These are phyloP conservation scores for Colletotrichum lindemuthianum DNA, from an alignment of 2,329 filamentous ascomycete genomes.

Conservation along the genomic window DNA sequence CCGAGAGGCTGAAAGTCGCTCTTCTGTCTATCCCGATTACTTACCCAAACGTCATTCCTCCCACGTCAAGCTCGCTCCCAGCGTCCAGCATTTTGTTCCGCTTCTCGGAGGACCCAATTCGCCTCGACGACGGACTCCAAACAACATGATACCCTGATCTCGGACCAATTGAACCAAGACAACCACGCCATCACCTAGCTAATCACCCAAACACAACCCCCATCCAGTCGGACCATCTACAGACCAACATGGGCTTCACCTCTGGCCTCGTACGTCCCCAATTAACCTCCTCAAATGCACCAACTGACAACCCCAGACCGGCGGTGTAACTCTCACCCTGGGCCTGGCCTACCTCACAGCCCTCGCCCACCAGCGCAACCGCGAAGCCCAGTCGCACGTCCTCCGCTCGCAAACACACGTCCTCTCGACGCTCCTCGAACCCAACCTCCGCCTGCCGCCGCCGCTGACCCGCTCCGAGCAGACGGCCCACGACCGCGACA, in stretches of 20 bases:
- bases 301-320: slow-evolving; percentile 61
- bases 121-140: slow-evolving; percentile 11
- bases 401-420: slow-evolving; percentile 67
- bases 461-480: slow-evolving; percentile 62
- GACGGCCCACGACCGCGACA: slow-evolving; percentile 61
- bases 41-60: slow-evolving; percentile 30
- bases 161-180: neutral
- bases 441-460: slow-evolving; percentile 55
- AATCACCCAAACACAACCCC: no score
- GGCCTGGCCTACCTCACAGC: slow-evolving; percentile 78
- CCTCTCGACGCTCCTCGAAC: slow-evolving; percentile 62
- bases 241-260: slow-evolving; percentile 74
- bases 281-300: neutral
- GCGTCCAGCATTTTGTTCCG: slow-evolving; percentile 11
- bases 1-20: slow-evolving; percentile 35
- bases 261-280: slow-evolving; percentile 73
- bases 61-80: slow-evolving; percentile 10
- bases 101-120: slow-evolving; percentile 26
- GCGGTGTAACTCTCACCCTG: slow-evolving; percentile 80
- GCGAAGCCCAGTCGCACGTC: slow-evolving; percentile 65
- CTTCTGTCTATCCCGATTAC: slow-evolving; percentile 20
- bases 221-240: no score
- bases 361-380: slow-evolving; percentile 75
- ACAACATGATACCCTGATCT: slow-evolving; percentile 33
- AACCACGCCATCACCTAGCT: neutral